Base-by-base conservation (phyloP, 192 early-diverging fungal genomes). In the Kappamyces sp. region DNA sequence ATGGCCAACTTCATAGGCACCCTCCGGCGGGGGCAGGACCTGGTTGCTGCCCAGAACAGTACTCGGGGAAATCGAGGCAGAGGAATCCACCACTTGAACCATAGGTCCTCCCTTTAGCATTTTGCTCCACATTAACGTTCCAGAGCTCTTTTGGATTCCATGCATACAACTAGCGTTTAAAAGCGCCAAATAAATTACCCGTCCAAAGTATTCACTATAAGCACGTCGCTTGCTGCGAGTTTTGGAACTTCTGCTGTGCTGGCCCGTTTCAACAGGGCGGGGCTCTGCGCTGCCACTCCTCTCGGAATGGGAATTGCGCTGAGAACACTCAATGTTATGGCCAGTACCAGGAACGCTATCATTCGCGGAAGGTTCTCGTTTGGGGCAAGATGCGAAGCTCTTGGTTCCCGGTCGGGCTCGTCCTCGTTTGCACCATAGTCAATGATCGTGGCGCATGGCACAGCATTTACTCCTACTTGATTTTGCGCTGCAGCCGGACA, bases 141-240 rank as follows among this genome's bases (percentile, higher is more conserved):
- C 82, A 12, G 75, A 76, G 2, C 62, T 50, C 2, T 65, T 64
- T 41, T 82, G 60, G 12, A 91, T 74, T 47, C 81, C 85, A 47
- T 88, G 84, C 47, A 91, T 62, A 14, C 22, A 22, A 22, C 22
- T 22, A 22, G 22, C 22, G 22, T 22, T 22, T 22, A 22, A 22
- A 22, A 22, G 22, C 22, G 22, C 22, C 22, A 22, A 22, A 22
- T 22, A 22, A 22, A 22, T 22, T 70, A 58, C 9, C 89, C 89
- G 69, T 91, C 89, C 29, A 91, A 51, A 0, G 89, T 89, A 4
- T 84, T 74, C 29, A 89, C 77, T 5, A 91, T 58, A 5, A 88
- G 58, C 7, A 88, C n/a, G 39, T 71, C 66, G 2, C 65, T 48
- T 5, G 66, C 35, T 15, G 55, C 64, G 53, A 15, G 11, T 33